Evolutionary conservation across 192 early-diverging fungal species (phyloP).

Genomic region (Lobosporangium transversale): DNA sequence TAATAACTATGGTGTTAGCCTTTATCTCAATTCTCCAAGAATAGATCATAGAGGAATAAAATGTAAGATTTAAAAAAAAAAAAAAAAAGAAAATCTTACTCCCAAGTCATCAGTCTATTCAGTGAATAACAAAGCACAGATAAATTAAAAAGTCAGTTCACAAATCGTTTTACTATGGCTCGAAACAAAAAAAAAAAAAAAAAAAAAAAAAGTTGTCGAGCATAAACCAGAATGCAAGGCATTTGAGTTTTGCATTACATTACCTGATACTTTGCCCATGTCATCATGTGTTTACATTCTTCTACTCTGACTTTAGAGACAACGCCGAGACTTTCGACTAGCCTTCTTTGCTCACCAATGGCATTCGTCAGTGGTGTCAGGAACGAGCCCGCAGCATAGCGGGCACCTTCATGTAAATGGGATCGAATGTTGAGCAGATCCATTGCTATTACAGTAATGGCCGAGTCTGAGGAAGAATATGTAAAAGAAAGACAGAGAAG

Average conservation of each 20-base stretch:
- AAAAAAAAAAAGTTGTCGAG: background rate
- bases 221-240: too few species aligned
- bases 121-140: background rate
- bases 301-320: constrained; percentile 50
- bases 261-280: constrained; percentile 52
- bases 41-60: background rate
- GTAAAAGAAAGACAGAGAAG: background rate
- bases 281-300: constrained; percentile 55
- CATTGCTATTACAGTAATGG: constrained; percentile 3
- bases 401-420: constrained; percentile 26
- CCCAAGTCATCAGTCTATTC: constrained; percentile 48
- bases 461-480: background rate
- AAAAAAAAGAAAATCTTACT: constrained; percentile 14
- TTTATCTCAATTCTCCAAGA: too few species aligned
- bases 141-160: background rate
- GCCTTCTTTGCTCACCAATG: constrained; percentile 40
- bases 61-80: background rate
- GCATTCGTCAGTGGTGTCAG: constrained; percentile 44
- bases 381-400: constrained; percentile 38
- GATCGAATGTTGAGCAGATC: constrained; percentile 33
- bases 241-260: too few species aligned
- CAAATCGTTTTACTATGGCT: too few species aligned
- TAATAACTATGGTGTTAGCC: too few species aligned
- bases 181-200: too few species aligned
- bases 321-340: constrained; percentile 27